Evolutionary conservation across 257 asterid species (phyloP), one percentile per base, ranked within the genome.

Genomic region (Cynanchum wilfordii): DNA sequence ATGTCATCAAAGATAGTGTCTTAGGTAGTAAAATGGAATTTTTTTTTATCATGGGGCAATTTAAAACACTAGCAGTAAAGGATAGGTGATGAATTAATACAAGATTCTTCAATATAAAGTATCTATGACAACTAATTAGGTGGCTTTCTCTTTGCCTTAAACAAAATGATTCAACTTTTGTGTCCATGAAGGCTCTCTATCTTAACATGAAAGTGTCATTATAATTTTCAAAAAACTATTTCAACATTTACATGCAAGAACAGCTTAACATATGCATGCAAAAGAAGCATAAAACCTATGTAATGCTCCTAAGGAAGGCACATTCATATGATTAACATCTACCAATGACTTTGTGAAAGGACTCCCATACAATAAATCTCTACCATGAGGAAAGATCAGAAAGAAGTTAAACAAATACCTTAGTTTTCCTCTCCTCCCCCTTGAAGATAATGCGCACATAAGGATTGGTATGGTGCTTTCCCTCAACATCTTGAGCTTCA

Each of bases 401-500:
- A 72, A 70, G 75, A 57, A 79, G 77, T 40, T 57, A 59, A 70
- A 38, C 29, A 22, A 54, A 70, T 70, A 95, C 99, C 99, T 90
- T 95, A 30, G 99, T 95, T 90, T 95, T 95, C 52, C 83, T 84
- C 81, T 95, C 97, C 85, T 95, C 97, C 65, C 99, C 99, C 82
- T 64, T 87, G 73, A 90, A 87, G 67, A 82, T 33, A 80, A 95
- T 78, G 58, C 95, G 91, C 25, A 75, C 98, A 66, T 90, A 95
- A 45, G 98, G 99, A 75, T 95, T 92, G 22, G 96, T 95, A 80
- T 95, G 99, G 86, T 95, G 99, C 86, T 95, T 95, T 72, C 99
- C 99, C 84, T 90, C 99, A 56, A 95, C 84, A 74, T 92, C 99
- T 83, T 86, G 88, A 77, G 98, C 99, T 90, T 86, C 97, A 73